Evolutionary conservation across 805 yeast species (phyloP).

Genomic region (Wickerhamiella australiensis): DNA sequence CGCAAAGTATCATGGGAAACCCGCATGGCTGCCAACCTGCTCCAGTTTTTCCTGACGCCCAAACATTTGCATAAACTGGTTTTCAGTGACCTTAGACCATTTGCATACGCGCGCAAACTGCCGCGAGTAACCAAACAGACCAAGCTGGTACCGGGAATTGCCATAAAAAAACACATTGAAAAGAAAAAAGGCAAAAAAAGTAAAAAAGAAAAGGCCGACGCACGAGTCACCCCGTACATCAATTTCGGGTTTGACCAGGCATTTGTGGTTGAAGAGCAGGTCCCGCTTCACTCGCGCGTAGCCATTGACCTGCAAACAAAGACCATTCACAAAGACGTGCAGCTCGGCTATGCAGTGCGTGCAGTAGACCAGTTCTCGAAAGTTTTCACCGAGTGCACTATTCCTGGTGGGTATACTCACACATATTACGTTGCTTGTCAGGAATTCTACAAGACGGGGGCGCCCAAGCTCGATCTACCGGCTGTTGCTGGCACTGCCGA

Average conservation of each 20-base stretch:
- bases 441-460: slow-evolving; percentile 39
- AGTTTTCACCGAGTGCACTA: slow-evolving; percentile 58
- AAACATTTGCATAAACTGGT: slow-evolving; percentile 58
- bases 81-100: slow-evolving; percentile 37
- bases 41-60: slow-evolving; percentile 78
- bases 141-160: slow-evolving; percentile 32
- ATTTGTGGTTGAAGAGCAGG: slow-evolving; percentile 44
- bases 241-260: slow-evolving; percentile 57
- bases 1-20: slow-evolving; percentile 21
- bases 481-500: slow-evolving; percentile 22
- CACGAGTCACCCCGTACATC: slow-evolving; percentile 55
- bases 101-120: slow-evolving; percentile 51
- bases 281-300: slow-evolving; percentile 70
- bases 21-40: slow-evolving; percentile 38
- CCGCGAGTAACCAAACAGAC: slow-evolving; percentile 52
- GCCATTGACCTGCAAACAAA: slow-evolving; percentile 56
- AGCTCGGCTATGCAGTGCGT: slow-evolving; percentile 52
- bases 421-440: slow-evolving; percentile 57
- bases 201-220: slow-evolving; percentile 40
- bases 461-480: slow-evolving; percentile 23
- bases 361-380: slow-evolving; percentile 47
- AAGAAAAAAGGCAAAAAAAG: slow-evolving; percentile 32
- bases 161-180: slow-evolving; percentile 51
- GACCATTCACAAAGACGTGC: slow-evolving; percentile 57
- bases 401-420: slow-evolving; percentile 55